These are phyloP conservation scores for Aspergillus latus DNA, from an alignment of 2,329 filamentous ascomycete species.

Conservation along the genomic window DNA sequence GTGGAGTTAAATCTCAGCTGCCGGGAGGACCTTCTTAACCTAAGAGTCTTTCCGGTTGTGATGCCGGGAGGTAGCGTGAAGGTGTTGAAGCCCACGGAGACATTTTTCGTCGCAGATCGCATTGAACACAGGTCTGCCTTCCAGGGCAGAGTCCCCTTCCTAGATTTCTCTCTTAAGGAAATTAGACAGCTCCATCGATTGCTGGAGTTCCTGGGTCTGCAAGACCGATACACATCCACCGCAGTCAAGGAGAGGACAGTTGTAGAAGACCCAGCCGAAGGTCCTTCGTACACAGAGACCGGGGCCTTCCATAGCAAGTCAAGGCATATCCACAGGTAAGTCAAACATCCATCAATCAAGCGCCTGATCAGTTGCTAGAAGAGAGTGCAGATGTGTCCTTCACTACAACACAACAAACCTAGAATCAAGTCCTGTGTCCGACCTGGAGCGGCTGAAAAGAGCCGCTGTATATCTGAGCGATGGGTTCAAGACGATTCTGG, in stretches of 20 bases:
- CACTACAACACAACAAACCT: not conserved
- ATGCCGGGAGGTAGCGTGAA: not conserved
- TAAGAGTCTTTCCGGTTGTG: not conserved
- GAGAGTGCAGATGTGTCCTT: not conserved
- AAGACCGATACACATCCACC: not conserved
- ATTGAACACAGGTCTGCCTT: not conserved
- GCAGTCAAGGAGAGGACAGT: slow-evolving; percentile 1
- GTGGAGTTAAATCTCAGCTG: too few species aligned
- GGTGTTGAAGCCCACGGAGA: not conserved
- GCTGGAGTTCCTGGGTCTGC: not conserved
- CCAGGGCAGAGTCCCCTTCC: not conserved
- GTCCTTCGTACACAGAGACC: too few species aligned
- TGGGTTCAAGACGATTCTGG: not conserved
- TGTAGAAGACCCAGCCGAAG: not conserved
- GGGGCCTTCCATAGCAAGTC: not conserved
- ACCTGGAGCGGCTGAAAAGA: not conserved
- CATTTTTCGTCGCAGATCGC: slow-evolving; percentile 10
- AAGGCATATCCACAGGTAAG: not conserved
- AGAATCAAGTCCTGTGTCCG: too few species aligned
- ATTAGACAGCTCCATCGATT: not conserved
- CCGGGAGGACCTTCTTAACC: not conserved
- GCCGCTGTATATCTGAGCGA: not conserved
- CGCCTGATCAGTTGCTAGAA: not conserved
- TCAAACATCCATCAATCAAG: not conserved
- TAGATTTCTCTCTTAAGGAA: slow-evolving; percentile 6